These are phyloP conservation scores for Cyclotella distinguenda DNA, from an alignment of 108 stramenopile genomes.

Conservation along the genomic window DNA sequence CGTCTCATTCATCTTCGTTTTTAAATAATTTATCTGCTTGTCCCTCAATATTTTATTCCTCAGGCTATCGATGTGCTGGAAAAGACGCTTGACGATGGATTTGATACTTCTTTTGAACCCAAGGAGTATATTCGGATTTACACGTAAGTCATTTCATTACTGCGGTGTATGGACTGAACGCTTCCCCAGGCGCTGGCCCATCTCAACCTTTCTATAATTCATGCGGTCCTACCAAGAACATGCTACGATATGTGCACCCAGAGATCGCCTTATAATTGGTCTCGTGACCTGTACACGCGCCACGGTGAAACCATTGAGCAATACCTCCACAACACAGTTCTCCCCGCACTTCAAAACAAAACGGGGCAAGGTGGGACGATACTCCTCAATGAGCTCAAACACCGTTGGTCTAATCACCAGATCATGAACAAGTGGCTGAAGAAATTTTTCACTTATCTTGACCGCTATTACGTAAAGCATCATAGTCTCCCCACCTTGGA, in stretches of 20 bases:
- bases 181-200: too few species aligned
- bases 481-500: conserved; percentile 89
- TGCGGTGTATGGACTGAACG: too few species aligned
- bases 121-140: conserved; percentile 90
- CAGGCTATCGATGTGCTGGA: conserved; percentile 91
- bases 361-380: conserved; percentile 81
- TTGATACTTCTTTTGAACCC: conserved; percentile 86
- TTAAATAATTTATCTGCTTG: conserved; percentile 1
- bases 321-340: conserved; percentile 89
- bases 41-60: background rate
- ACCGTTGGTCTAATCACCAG: conserved; percentile 96
- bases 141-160: conserved; percentile 60
- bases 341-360: conserved; percentile 88
- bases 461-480: conserved; percentile 98
- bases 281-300: conserved; percentile 94
- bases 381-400: conserved; percentile 90
- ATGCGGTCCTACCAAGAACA: conserved; percentile 62
- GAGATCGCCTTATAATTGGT: conserved; percentile 98
- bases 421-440: conserved; percentile 99
- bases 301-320: conserved; percentile 93
- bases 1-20: background rate
- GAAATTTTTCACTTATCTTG: conserved; percentile 98
- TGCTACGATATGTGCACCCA: conserved; percentile 99
- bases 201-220: background rate
- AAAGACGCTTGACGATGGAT: conserved; percentile 83